These are phyloP conservation scores for Cajanus cajan DNA, from an alignment of 306 rosid genomes.

Conservation along the genomic window DNA sequence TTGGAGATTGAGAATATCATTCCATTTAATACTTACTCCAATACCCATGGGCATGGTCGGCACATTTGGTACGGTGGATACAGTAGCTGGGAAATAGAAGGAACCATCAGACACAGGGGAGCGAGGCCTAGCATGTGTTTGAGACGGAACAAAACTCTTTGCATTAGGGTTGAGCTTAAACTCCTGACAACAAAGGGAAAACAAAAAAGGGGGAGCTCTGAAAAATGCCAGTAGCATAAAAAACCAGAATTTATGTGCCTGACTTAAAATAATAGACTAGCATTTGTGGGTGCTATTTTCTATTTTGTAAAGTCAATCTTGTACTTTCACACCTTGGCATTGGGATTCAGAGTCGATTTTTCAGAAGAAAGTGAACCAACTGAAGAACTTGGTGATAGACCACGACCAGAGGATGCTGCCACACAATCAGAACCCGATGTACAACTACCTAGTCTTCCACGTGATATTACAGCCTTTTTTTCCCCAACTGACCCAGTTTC, in stretches of 20 bases:
- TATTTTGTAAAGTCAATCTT: constrained; percentile 6
- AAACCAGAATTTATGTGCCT: background rate
- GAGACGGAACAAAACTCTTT: constrained; percentile 82
- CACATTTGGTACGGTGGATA: constrained; percentile 67
- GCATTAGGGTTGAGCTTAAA: constrained; percentile 95
- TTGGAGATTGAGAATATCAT: constrained; percentile 17
- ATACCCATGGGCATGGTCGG: constrained; percentile 75
- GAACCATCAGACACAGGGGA: constrained; percentile 87
- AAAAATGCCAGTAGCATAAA: constrained; percentile 15
- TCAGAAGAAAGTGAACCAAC: constrained; percentile 80
- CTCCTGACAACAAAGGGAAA: constrained; percentile 53
- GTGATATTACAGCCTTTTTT: constrained; percentile 44
- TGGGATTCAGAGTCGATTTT: constrained; percentile 73
- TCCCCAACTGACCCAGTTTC: constrained; percentile 49
- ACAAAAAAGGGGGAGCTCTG: background rate
- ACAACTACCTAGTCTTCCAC: constrained; percentile 64
- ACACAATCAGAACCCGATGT: constrained; percentile 55
- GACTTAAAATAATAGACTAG: background rate
- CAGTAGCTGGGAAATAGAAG: constrained; percentile 63
- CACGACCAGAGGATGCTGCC: constrained; percentile 55
- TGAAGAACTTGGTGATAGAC: constrained; percentile 89
- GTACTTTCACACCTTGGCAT: constrained; percentile 71
- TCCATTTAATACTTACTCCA: constrained; percentile 65
- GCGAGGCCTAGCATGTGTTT: constrained; percentile 70
- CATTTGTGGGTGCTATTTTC: background rate